Base-by-base conservation (phyloP, 805 yeast species). In the Starmerella vitae region DNA sequence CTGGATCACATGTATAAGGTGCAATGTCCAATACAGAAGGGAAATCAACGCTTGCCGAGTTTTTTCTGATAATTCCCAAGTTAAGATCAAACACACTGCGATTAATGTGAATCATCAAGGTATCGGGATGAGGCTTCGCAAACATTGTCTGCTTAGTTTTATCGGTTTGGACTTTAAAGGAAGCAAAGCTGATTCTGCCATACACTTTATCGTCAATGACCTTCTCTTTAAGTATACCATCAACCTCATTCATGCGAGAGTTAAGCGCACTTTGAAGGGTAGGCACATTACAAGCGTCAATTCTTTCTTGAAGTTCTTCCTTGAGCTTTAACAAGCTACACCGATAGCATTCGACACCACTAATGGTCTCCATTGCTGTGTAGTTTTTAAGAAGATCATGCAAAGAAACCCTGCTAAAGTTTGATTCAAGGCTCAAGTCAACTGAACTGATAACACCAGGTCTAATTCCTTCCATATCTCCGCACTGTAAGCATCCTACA, bases 301-400 rank as follows among this genome's bases (percentile, higher is more conserved):
- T 27, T 8, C 17, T 7, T 5, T 19, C 34, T 13, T 20, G n/a
- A 20, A 19, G 25, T 7, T 31, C 42, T 1, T 32, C 40, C 39
- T 27, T 61, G 40, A 50, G 56, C 14, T 49, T 54, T 12, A 45
- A 58, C 48, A 88, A 65, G 3, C 93, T 88, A 64, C 97, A 88
- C 52, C 97, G 68, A 54, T 86, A 84, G 64, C 98, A 88, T 59
- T 85, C 88, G 27, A 88, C 98, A 33, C 85, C 94, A 48, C 83
- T 86, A 42, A 88, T 85, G 18, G 80, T 72, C 55, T 88, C 98
- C 29, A 86, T 82, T 41, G 72, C 50, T 30, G 58, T 52, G 47
- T 59, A 60, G 24, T 52, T 56, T 8, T 39, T 39, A 5, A 60
- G 45, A 24, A 60, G 50, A 5, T 47, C 49, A 6, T 50, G 43